These are phyloP conservation scores for Diaporthe sp. DNA, from an alignment of 2,329 filamentous ascomycete genomes.

Conservation along the genomic window DNA sequence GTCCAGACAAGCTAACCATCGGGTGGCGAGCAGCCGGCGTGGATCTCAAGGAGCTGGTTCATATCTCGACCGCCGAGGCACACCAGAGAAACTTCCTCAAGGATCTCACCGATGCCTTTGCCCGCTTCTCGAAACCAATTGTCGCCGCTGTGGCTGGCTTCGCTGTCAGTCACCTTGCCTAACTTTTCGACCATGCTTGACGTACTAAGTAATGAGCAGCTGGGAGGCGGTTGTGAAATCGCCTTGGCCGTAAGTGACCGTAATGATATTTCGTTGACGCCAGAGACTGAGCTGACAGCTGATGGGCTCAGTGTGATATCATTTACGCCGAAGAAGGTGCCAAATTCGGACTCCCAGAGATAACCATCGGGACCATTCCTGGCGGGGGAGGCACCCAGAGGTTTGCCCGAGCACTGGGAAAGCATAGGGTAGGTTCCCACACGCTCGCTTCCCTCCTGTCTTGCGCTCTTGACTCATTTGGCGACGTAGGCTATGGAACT, in stretches of 20 bases:
- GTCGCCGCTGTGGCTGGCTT: slow-evolving; percentile 65
- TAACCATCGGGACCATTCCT: slow-evolving; percentile 51
- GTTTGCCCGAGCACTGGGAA: slow-evolving; percentile 52
- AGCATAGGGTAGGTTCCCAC: slow-evolving; percentile 48
- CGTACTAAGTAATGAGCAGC: slow-evolving; percentile 48
- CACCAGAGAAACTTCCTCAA: slow-evolving; percentile 50
- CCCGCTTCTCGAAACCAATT: slow-evolving; percentile 59
- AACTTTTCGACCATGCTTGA: background rate
- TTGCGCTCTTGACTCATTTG: slow-evolving; percentile 29
- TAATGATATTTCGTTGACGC: background rate
- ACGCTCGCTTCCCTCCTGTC: background rate
- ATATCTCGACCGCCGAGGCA: slow-evolving; percentile 45
- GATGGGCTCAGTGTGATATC: slow-evolving; percentile 52
- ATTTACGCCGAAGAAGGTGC: slow-evolving; percentile 49
- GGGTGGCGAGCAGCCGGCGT: slow-evolving; percentile 39
- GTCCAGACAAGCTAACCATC: slow-evolving; percentile 1
- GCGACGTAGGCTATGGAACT: slow-evolving; percentile 58
- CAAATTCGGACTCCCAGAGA: slow-evolving; percentile 51
- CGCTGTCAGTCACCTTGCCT: slow-evolving; percentile 56
- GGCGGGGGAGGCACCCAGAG: slow-evolving; percentile 51
- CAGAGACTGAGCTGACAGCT: slow-evolving; percentile 10
- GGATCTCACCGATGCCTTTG: slow-evolving; percentile 57
- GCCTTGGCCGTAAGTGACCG: slow-evolving; percentile 57
- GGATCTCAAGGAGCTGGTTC: slow-evolving; percentile 45
- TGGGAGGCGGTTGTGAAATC: slow-evolving; percentile 66